Evolutionary conservation across 192 early-diverging fungal species (phyloP), one percentile per base, ranked within the genome.

Genomic region (Podila clonocystis): DNA sequence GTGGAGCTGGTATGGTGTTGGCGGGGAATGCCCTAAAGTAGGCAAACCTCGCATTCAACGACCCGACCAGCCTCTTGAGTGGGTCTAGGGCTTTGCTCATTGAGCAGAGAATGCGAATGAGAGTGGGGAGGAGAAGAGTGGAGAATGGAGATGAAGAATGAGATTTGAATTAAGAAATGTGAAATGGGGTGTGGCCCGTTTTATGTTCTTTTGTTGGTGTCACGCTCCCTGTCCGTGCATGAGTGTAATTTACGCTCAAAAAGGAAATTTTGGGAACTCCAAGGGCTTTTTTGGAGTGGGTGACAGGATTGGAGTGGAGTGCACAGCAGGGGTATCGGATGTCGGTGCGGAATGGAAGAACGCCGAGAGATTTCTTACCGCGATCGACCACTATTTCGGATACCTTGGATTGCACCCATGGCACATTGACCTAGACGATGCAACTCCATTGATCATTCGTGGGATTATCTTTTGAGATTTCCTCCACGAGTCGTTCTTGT

Each of bases 21-120:
- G 15, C 29, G 28, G 77, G 77, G 50, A 80, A 61, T 13, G 68
- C 77, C 67, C 63, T 80, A n/a, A 67, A 22, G 20, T 73, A 70
- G 67, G 77, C 77, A 55, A 80, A 38, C 38, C 77, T 70, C 61
- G 77, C 77, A 52, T 80, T 80, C 63, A 80, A 80, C 70, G 72
- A 70, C 24, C 72, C 77, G 70, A 80, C 71, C 77, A 80, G 77
- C 70, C 77, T 70, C 67, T 70, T 65, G 24, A 80, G 77, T 66
- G 77, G 77, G 49, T 80, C 77, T 60, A 80, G 64, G 62, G 77
- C 70, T 61, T 80, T 80, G 63, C 70, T 80, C 77, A 80, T 45
- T 73, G 30, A 50, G 64, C 62, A 31, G 24, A 45, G 17, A 62
- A 45, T 45, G 41, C 13, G 41, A 45, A 45, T 45, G 41, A 45